These are phyloP conservation scores for Ustilago shanxiensis DNA, from an alignment of 1,284 basidiomycete genomes.

Conservation along the genomic window DNA sequence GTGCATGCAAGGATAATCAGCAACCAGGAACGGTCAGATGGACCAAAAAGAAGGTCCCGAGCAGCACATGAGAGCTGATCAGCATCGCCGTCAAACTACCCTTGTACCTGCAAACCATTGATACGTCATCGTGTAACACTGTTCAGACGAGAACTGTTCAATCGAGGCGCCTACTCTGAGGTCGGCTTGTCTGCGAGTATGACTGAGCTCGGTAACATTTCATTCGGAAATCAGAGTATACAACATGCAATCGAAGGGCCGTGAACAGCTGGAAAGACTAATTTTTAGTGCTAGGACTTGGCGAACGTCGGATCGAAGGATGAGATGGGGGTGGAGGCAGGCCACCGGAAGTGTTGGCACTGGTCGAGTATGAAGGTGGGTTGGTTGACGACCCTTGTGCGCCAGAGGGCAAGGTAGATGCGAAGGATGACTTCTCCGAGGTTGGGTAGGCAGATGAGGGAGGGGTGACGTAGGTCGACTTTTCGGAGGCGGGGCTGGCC, in stretches of 20 bases:
- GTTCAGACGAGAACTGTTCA: too few relatives aligned
- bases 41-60: slow-evolving; percentile 50
- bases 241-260: neutral
- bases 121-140: too few relatives aligned
- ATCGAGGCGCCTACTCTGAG: too few relatives aligned
- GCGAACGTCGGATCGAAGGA: slow-evolving; percentile 14
- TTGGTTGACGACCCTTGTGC: neutral
- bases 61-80: slow-evolving; percentile 11
- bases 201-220: too few relatives aligned
- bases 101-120: too few relatives aligned
- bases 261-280: neutral
- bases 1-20: slow-evolving; percentile 63
- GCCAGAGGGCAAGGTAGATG: neutral
- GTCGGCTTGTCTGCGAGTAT: too few relatives aligned
- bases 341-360: neutral
- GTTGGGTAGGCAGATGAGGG: slow-evolving; percentile 2
- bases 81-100: neutral
- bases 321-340: slow-evolving; percentile 29
- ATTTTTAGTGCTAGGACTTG: slow-evolving; percentile 25
- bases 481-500: slow-evolving; percentile 17
- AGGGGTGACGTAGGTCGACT: slow-evolving; percentile 22
- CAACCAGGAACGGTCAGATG: slow-evolving; percentile 62
- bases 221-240: too few relatives aligned
- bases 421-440: neutral
- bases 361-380: slow-evolving; percentile 31